Base-by-base conservation (phyloP, 768 basidiomycete species). In the Lentinula raphanica region DNA sequence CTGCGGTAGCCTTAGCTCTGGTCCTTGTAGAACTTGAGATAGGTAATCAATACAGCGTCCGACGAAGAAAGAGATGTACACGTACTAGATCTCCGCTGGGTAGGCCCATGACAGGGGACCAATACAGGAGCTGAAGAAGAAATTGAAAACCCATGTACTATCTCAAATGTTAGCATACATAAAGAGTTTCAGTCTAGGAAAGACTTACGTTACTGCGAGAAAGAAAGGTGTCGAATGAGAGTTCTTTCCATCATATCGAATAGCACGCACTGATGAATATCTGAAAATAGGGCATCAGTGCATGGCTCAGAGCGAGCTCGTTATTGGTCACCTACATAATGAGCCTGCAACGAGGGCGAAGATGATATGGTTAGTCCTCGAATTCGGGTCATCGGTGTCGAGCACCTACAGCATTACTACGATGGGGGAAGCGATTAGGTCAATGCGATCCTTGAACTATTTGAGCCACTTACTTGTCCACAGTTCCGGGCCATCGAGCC, bases 101-200 rank as follows among this genome's bases (percentile, higher is more conserved):
- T 76, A 75, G 3, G 76, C 77, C 77, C 77, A 79, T 0, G 74
- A 75, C 7, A 77, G 65, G 7, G 76, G 76, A 1, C 76, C 77
- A 32, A 79, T 76, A 51, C 75, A 76, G 2, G 75, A 69, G 54
- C 72, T 74, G 63, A 77, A 78, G 68, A 77, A 76, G 68, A 78
- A 76, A 60, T 77, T 76, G 71, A 78, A 79, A 36, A 79, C 61
- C 76, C 76, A 78, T 15, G 75, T 79, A 29, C 72, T 75, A 35
- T 25, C 31, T 38, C 19, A 35, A 42, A 12, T 40, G 19, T 49
- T 28, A 39, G 17, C 29, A 1, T 28, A 50, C 29, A 21, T 40
- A 17, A 38, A n/a, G 39, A 42, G 9, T 32, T 31, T 19, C 29
- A 13, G 21, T 50, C 29, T n/a, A 11, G 28, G 2, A 9, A 5